A percentile compares a stretch with the other conserved stretches of the same genome.
Evolutionary conservation across 2,329 filamentous ascomycete species (phyloP).

Genomic region (Penicillium sp.): DNA sequence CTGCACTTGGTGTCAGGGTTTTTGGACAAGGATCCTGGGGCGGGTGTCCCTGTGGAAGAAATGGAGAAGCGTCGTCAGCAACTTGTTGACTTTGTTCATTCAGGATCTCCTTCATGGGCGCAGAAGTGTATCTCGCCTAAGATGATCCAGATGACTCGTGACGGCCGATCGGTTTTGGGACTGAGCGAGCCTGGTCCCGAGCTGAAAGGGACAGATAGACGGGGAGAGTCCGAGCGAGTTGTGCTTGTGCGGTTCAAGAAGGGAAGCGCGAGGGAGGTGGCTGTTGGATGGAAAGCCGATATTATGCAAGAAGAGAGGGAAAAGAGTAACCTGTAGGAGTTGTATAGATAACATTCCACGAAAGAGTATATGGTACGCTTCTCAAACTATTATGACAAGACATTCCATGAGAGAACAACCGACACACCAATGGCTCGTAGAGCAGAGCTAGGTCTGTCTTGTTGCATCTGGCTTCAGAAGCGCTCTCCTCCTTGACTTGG

Average conservation of each 20-base stretch:
- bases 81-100: conserved; percentile 52
- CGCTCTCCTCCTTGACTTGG: no score
- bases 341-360: neutral
- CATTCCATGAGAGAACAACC: no score
- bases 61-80: conserved; percentile 43
- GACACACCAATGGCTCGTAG: no score
- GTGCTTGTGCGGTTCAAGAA: conserved; percentile 59
- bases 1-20: conserved; percentile 54
- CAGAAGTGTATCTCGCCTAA: conserved; percentile 51
- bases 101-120: conserved; percentile 47
- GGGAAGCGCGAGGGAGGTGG: conserved; percentile 58
- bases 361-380: neutral
- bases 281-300: conserved; percentile 53
- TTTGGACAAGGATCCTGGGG: conserved; percentile 43
- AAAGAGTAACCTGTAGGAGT: conserved; percentile 36
- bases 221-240: conserved; percentile 56
- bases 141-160: conserved; percentile 40
- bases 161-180: conserved; percentile 54
- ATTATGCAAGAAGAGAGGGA: conserved; percentile 39
- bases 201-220: conserved; percentile 50
- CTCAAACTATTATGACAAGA: no score
- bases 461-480: no score
- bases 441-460: no score
- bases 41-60: conserved; percentile 24
- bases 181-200: conserved; percentile 59